Percentiles rank a stretch among this genome's conserved stretches.
Evolutionary conservation across 2,329 filamentous ascomycete genomes (phyloP).

Genomic region (Nakataea oryzae): DNA sequence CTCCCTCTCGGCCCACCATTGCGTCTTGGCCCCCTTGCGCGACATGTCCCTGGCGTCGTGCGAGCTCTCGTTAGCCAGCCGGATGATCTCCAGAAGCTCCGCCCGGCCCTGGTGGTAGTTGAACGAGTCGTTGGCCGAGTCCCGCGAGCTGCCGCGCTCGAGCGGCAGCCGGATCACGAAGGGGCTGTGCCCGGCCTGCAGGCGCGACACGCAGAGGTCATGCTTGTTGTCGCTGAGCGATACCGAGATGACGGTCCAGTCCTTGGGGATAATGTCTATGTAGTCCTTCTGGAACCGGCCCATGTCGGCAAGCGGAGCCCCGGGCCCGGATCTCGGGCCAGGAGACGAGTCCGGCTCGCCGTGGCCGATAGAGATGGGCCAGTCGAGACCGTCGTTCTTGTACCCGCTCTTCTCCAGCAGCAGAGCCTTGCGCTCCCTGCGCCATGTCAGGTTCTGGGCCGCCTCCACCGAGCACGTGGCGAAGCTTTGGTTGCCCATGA

Average conservation of each 20-base stretch:
- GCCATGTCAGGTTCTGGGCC: slow-evolving; percentile 58
- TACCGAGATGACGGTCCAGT: slow-evolving; percentile 81
- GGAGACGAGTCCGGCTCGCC: background rate
- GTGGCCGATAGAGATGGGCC: slow-evolving; percentile 21
- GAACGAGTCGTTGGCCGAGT: slow-evolving; percentile 69
- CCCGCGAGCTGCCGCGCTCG: slow-evolving; percentile 69
- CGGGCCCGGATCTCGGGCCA: background rate
- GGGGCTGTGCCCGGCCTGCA: slow-evolving; percentile 63
- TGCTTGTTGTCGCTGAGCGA: slow-evolving; percentile 71
- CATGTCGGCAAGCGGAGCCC: slow-evolving; percentile 27
- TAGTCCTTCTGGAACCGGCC: slow-evolving; percentile 67
- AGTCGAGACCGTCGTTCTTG: slow-evolving; percentile 20
- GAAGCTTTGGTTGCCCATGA: slow-evolving; percentile 40
- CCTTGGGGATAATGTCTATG: slow-evolving; percentile 70
- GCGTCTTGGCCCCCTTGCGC: slow-evolving; percentile 62
- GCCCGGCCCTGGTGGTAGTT: slow-evolving; percentile 69
- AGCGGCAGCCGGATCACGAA: slow-evolving; percentile 84
- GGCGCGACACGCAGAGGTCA: slow-evolving; percentile 82
- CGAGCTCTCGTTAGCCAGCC: slow-evolving; percentile 71
- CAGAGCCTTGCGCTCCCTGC: slow-evolving; percentile 49
- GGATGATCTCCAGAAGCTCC: slow-evolving; percentile 76
- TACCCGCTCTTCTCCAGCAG: slow-evolving; percentile 32
- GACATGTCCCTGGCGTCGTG: slow-evolving; percentile 62
- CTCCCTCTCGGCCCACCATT: slow-evolving; percentile 86
- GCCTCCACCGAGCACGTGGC: slow-evolving; percentile 58